A percentile compares a stretch with the other conserved stretches of the same genome.
Conservation (phyloP, 2,329 filamentous ascomycete genomes). For the Emmonsia crescens region DNA sequence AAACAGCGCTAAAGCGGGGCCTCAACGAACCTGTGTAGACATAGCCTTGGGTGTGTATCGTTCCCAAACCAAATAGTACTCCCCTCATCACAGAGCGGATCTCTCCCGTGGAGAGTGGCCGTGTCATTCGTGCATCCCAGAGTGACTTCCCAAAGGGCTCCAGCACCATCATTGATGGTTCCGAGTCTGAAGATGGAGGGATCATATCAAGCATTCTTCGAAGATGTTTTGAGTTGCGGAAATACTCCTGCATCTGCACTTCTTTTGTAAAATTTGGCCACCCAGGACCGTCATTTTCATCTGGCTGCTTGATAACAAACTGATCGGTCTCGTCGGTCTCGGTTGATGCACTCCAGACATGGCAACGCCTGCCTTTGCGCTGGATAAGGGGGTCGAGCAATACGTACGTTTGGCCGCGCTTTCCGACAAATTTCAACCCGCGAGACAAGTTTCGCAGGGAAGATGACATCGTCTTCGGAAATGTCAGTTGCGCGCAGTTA, state of each 20-base stretch:
- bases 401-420: slow-evolving; percentile 1
- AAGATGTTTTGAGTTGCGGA: slow-evolving; percentile 2
- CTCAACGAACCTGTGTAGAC: slow-evolving; percentile 1
- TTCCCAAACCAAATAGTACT: slow-evolving; percentile 2
- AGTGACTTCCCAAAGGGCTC: slow-evolving; percentile 5
- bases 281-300: neutral
- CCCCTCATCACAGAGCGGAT: slow-evolving; percentile 7
- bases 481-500: no score
- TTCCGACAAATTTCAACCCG: neutral
- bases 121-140: neutral
- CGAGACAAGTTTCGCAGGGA: neutral
- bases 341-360: neutral
- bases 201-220: slow-evolving; percentile 7
- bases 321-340: slow-evolving; percentile 1
- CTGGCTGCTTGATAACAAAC: neutral
- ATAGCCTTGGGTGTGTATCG: slow-evolving; percentile 4
- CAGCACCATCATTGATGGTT: slow-evolving; percentile 3
- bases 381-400: neutral
- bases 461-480: no score
- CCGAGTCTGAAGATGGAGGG: neutral
- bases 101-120: slow-evolving; percentile 2
- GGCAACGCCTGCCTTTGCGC: neutral
- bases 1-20: neutral
- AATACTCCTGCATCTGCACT: slow-evolving; percentile 2
- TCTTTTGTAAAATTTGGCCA: slow-evolving; percentile 1